Evolutionary conservation across 768 basidiomycete genomes (phyloP), one percentile per base, ranked within the genome.

Genomic region (Pleurotus salmoneostramineus): DNA sequence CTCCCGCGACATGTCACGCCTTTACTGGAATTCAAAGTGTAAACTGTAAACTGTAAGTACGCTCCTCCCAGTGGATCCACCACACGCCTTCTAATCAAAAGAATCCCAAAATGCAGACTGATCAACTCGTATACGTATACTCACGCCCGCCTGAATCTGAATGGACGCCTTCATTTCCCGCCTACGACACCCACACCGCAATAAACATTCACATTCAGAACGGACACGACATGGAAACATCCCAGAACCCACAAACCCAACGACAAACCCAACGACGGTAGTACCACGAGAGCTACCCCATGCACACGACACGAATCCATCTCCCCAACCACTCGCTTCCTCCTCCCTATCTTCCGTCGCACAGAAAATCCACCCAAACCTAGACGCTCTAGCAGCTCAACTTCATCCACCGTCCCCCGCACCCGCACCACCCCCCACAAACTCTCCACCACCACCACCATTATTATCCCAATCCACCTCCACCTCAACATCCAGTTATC

Each of bases 361-460:
- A 35, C 69, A 66, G 32, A 74, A 69, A 62, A 77, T 78, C 42
- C 76, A 75, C 50, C 71, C 74, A 50, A 65, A 78, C 57, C 64
- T 76, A 31, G 67, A 72, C 58, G 67, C 69, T 34, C 62, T 73
- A 21, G 59, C 68, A 40, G 64, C 69, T n/a, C 63, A 69, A 34
- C 27, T 61, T 47, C 21, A 40, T n/a, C 14, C 12, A 4, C 12
- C 51, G 15, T 42, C 51, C 56, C 44, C 46, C 15, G 56, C 49
- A 11, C 21, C 21, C 21, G 21, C 21, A 27, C 21, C 21, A 27
- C 21, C 21, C 21, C 21, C 21, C 21, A 27, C 21, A 27, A 27
- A 1, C 21, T 27, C 21, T 1, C 21, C 21, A 27, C 21, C 21
- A 27, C 21, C 21, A 27, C 21, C 21, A 27, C 21, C 21, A 27